Evolutionary conservation across 108 stramenopile genomes (phyloP), one percentile per base, ranked within the genome.

Genomic region (Fistulifera solaris): DNA sequence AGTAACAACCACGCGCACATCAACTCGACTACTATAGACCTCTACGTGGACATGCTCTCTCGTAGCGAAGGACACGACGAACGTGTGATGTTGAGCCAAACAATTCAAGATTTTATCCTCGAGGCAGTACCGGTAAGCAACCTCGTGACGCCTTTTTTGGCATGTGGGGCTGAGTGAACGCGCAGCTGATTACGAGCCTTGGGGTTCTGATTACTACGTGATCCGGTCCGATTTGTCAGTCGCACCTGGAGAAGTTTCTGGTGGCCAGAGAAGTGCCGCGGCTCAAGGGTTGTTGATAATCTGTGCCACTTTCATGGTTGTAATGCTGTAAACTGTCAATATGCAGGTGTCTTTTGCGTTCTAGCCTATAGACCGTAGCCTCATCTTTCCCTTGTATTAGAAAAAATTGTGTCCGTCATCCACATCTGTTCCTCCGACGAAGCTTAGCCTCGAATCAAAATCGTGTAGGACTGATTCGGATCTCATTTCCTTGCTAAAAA

Each of bases 111-210:
- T n/a, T 31, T 27, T 0, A 51, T 61, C 21, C 49, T 38, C 11
- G 40, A 51, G 0, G 23, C 23, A 0, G 39, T 52, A 4, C 46
- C 60, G 11, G 60, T 61, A 15, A 48, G 46, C 51, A 51, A 61
- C 25, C 40, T 61, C 12, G 60, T 61, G 14, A 61, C 60, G 60
- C 60, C 60, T 3, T 47, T n/a, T 21, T 4, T 61, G 60, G 60
- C 60, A 61, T 38, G 19, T 52, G 5, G 25, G 51, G 22, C 27
- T 61, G 0, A 28, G 15, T 25, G 60, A 43, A 3, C 19, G 60
- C 2, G 38, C 51, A 50, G 19, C 51, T 6, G 51, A 41, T 50
- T 48, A 59, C 27, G 58, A 49, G 15, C 50, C 60, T 2, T 61
- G 31, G 27, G 60, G 60, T 3, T 51, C 60, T 10, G 60, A 61